These are phyloP conservation scores for Aphanomyces cochlioides DNA, from an alignment of 352 stramenopile genomes.

Conservation along the genomic window DNA sequence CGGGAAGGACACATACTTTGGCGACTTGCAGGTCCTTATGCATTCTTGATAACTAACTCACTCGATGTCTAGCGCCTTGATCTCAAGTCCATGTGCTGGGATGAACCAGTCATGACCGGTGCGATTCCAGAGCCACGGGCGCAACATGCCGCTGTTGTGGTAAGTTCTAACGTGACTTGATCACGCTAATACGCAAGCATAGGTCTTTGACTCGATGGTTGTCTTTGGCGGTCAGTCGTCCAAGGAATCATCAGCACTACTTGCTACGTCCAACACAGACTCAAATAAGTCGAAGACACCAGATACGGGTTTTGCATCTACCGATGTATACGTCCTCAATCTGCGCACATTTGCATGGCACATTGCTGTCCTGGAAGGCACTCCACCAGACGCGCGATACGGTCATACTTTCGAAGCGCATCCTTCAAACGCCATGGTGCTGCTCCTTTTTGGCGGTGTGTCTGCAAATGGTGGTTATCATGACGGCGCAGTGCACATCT, in stretches of 20 bases:
- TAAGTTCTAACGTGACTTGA: neutral
- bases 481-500: constrained; percentile 5
- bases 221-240: constrained; percentile 23
- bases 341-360: neutral
- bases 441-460: constrained; percentile 16
- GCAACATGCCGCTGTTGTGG: constrained; percentile 9
- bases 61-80: constrained; percentile 6
- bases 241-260: neutral
- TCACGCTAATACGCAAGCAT: neutral
- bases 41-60: neutral
- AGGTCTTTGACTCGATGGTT: constrained; percentile 15
- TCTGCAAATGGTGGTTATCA: neutral
- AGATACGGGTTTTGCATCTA: constrained; percentile 19
- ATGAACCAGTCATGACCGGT: constrained; percentile 22
- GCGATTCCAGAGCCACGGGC: neutral
- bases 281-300: neutral
- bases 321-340: constrained; percentile 9
- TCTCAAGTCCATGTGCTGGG: constrained; percentile 18
- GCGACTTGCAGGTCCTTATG: constrained; percentile 16
- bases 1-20: constrained; percentile 23
- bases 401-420: constrained; percentile 5
- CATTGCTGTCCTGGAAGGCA: neutral
- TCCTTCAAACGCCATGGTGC: neutral
- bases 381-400: constrained; percentile 7
- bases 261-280: neutral